phyloP scores from a whole-genome alignment of 805 yeast genomes.

The Candida fluviatilis region DNA sequence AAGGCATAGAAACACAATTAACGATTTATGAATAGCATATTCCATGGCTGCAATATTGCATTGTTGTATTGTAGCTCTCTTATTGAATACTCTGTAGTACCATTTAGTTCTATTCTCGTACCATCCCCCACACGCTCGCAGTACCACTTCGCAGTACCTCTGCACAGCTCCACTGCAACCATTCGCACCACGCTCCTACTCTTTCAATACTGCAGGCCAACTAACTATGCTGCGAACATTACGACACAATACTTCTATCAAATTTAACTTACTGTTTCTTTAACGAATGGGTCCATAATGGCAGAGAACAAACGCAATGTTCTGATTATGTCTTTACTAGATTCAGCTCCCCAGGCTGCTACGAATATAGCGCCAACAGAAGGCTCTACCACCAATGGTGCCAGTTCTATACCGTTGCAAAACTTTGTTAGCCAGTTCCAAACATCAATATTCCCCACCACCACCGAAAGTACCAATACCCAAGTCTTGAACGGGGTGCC shows the following conservation, averaged over 20 bases:
- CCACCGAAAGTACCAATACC: constrained; percentile 9
- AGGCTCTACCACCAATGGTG: neutral
- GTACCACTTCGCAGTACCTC: too few species aligned
- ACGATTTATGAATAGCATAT: neutral
- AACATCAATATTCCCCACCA: constrained; percentile 18
- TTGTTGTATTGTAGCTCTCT: neutral
- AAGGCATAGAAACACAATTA: constrained; percentile 44
- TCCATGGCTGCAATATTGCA: neutral
- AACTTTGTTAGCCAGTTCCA: constrained; percentile 29
- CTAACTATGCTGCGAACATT: too few species aligned
- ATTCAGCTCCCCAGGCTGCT: constrained; percentile 12
- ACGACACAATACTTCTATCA: too few species aligned
- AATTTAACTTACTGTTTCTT: too few species aligned
- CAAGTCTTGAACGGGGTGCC: neutral
- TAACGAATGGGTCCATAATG: constrained; percentile 9
- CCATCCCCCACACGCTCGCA: too few species aligned
- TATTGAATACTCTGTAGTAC: neutral
- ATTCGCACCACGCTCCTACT: too few species aligned
- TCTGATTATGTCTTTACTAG: constrained; percentile 30
- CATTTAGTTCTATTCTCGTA: too few species aligned
- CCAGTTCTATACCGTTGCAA: constrained; percentile 8
- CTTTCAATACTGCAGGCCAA: too few species aligned
- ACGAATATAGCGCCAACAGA: constrained; percentile 6
- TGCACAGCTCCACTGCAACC: too few species aligned
- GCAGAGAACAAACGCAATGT: constrained; percentile 24